Percentiles rank a stretch among this genome's conserved stretches.
Evolutionary conservation across 2,329 filamentous ascomycete species (phyloP).

Genomic region (Curvularia hawaiiensis): DNA sequence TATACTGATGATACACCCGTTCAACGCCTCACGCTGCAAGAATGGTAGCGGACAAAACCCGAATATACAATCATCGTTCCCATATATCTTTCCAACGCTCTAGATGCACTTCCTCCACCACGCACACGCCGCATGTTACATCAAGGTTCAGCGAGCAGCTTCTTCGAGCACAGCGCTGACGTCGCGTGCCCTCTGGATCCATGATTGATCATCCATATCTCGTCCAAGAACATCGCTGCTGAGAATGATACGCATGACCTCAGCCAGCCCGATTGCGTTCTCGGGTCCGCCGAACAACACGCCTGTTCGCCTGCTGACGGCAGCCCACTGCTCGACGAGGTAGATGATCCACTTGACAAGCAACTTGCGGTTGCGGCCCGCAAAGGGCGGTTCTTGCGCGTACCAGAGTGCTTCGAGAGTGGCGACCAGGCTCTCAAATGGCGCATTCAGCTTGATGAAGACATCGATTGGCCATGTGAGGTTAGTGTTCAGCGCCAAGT

Average conservation of each 20-base stretch:
- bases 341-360: constrained; percentile 68
- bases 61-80: constrained; percentile 19
- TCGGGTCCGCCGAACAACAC: constrained; percentile 65
- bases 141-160: constrained; percentile 31
- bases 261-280: constrained; percentile 55
- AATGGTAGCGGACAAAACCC: constrained; percentile 21
- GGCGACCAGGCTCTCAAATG: constrained; percentile 65
- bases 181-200: constrained; percentile 38
- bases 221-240: constrained; percentile 49
- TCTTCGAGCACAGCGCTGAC: constrained; percentile 36
- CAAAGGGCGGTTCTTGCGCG: constrained; percentile 68
- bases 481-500: constrained; percentile 28
- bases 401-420: constrained; percentile 71
- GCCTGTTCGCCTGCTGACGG: constrained; percentile 59
- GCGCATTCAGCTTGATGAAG: constrained; percentile 66
- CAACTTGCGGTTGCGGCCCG: constrained; percentile 58
- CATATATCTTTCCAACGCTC: constrained; percentile 8
- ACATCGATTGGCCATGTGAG: constrained; percentile 68
- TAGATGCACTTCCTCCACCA: neutral
- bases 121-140: neutral
- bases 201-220: constrained; percentile 43
- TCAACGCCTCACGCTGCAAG: constrained; percentile 40
- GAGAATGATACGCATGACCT: constrained; percentile 49
- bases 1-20: constrained; percentile 29
- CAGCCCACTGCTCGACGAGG: constrained; percentile 65